Conservation (phyloP, 345 rosid species). For the Hypericum androsaemum region DNA sequence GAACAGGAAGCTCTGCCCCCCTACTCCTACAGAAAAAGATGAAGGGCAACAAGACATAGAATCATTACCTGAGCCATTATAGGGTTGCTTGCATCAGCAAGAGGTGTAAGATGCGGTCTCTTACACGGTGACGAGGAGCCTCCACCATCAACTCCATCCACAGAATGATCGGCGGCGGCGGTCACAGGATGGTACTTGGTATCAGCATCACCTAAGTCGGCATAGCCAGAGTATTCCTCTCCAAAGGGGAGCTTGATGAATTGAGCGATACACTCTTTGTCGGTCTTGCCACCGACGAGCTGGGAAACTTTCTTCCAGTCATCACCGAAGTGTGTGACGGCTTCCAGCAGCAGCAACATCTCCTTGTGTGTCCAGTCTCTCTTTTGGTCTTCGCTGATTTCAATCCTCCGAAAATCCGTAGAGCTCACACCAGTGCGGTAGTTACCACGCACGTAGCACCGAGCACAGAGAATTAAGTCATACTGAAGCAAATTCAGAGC, state of each 20-base stretch:
- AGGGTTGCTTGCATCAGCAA: slow-evolving; percentile 97
- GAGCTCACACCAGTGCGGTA: slow-evolving; percentile 65
- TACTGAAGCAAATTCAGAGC: slow-evolving; percentile 26
- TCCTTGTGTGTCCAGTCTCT: slow-evolving; percentile 80
- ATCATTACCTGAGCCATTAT: slow-evolving; percentile 81
- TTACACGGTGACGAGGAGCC: slow-evolving; percentile 33
- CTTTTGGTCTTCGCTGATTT: slow-evolving; percentile 59
- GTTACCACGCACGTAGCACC: slow-evolving; percentile 90
- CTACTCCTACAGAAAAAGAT: too few species aligned
- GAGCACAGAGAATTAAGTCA: slow-evolving; percentile 80
- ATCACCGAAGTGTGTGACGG: slow-evolving; percentile 64
- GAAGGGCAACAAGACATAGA: slow-evolving; percentile 7
- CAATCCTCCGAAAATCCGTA: slow-evolving; percentile 77
- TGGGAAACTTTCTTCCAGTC: slow-evolving; percentile 91
- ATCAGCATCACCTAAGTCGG: slow-evolving; percentile 36
- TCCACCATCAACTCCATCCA: slow-evolving; percentile 25
- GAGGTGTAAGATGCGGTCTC: slow-evolving; percentile 57
- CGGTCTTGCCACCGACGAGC: slow-evolving; percentile 70
- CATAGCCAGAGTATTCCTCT: slow-evolving; percentile 41
- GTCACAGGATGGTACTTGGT: slow-evolving; percentile 23
- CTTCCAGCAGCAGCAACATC: slow-evolving; percentile 66
- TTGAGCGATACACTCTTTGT: slow-evolving; percentile 72
- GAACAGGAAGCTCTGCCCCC: too few species aligned
- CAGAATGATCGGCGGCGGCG: slow-evolving; percentile 22
- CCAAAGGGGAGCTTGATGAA: slow-evolving; percentile 86